Percentiles rank a stretch among this genome's conserved stretches.
phyloP scores from a whole-genome alignment of 441 rosid species.

The Raphanus hybrid region DNA sequence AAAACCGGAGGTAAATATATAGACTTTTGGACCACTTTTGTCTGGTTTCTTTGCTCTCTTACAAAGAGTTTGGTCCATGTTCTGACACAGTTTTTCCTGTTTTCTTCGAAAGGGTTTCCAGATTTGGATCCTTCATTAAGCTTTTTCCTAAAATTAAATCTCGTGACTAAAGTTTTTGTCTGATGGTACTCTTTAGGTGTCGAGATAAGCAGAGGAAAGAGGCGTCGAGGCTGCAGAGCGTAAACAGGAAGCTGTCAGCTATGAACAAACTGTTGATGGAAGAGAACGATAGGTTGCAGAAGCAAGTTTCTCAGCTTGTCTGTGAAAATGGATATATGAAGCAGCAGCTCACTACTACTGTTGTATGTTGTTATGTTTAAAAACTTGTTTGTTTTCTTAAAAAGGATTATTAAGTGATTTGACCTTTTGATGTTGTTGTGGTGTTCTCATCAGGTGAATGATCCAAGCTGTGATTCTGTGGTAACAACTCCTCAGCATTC shows the following conservation, averaged over 20 bases:
- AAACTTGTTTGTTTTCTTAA: neutral
- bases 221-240: constrained; percentile 90
- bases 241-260: constrained; percentile 87
- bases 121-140: constrained; percentile 2
- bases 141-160: neutral
- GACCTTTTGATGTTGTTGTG: constrained; percentile 23
- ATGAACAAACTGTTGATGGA: constrained; percentile 99
- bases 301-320: constrained; percentile 97
- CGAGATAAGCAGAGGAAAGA: constrained; percentile 99
- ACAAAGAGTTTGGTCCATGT: constrained; percentile 2
- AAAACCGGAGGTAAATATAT: constrained; percentile 71
- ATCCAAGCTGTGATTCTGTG: constrained; percentile 92
- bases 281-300: constrained; percentile 97
- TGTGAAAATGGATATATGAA: constrained; percentile 92
- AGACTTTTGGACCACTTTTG: constrained; percentile 20
- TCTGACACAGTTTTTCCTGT: constrained; percentile 30
- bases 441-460: constrained; percentile 70
- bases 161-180: too few relatives aligned
- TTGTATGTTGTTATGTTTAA: constrained; percentile 47
- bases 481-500: constrained; percentile 94
- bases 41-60: constrained; percentile 1
- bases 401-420: neutral
- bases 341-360: constrained; percentile 80
- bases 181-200: constrained; percentile 59
- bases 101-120: too few relatives aligned